Evolutionary conservation across 345 rosid species (phyloP).

Genomic region (Arabidopsis arenosa): DNA sequence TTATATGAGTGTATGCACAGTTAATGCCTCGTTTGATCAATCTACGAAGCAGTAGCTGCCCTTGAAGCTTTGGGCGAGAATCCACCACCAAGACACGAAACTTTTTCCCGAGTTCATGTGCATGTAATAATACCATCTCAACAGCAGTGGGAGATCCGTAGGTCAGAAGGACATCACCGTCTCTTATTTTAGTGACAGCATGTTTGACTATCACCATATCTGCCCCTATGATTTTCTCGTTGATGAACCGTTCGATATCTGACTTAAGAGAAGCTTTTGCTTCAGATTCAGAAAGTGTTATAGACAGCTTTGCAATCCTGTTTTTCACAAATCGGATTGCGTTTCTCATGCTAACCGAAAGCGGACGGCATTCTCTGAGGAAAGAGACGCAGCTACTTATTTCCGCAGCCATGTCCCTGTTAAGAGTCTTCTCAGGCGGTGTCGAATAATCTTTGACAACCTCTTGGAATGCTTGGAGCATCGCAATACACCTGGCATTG

Average conservation of each 20-base stretch:
- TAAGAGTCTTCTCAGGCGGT: slow-evolving; percentile 77
- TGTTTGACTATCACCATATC: slow-evolving; percentile 78
- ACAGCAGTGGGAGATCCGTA: slow-evolving; percentile 88
- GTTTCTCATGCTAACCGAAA: slow-evolving; percentile 95
- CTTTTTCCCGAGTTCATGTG: slow-evolving; percentile 82
- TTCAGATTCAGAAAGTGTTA: slow-evolving; percentile 71
- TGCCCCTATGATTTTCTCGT: slow-evolving; percentile 79
- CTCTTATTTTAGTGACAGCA: slow-evolving; percentile 88
- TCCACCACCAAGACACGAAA: slow-evolving; percentile 91
- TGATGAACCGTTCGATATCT: slow-evolving; percentile 81
- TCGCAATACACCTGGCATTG: slow-evolving; percentile 96
- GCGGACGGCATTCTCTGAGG: slow-evolving; percentile 86
- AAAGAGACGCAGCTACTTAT: slow-evolving; percentile 87
- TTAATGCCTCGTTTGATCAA: slow-evolving; percentile 79
- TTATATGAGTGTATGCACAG: slow-evolving; percentile 88
- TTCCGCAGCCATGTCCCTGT: slow-evolving; percentile 79
- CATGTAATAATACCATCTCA: slow-evolving; percentile 85
- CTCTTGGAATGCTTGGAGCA: slow-evolving; percentile 93
- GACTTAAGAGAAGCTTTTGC: slow-evolving; percentile 70
- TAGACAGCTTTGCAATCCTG: slow-evolving; percentile 74
- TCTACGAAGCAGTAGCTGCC: slow-evolving; percentile 81
- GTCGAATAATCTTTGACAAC: slow-evolving; percentile 79
- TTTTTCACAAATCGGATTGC: slow-evolving; percentile 81
- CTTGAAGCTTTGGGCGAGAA: slow-evolving; percentile 94
- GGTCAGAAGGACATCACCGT: slow-evolving; percentile 95